phyloP scores from a whole-genome alignment of 495 filamentous ascomycete genomes.

The Cairneyella variabilis region DNA sequence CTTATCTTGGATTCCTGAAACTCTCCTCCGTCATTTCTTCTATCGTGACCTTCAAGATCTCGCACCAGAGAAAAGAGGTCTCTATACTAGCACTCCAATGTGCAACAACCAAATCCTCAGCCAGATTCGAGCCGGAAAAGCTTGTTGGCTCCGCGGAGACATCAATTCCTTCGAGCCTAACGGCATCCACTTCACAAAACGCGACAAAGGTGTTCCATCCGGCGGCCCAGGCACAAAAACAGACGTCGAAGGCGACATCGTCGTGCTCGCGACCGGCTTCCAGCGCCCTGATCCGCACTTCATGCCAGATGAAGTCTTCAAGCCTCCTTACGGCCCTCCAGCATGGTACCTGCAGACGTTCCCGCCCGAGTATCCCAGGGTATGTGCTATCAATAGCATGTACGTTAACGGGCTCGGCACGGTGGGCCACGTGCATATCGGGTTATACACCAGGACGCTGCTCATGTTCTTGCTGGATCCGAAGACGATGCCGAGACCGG shows the following conservation, averaged over 20 bases:
- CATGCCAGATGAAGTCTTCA: constrained; percentile 1
- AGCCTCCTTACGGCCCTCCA: background rate
- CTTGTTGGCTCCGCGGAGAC: background rate
- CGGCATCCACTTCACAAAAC: background rate
- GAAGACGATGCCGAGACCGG: background rate
- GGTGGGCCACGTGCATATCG: background rate
- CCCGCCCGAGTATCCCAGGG: background rate
- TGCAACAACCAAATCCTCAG: background rate
- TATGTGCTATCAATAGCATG: background rate
- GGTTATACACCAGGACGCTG: background rate
- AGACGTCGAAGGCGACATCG: background rate
- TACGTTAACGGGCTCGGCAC: background rate
- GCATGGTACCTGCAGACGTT: background rate
- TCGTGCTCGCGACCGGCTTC: background rate
- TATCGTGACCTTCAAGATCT: too few relatives aligned
- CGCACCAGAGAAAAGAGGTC: background rate
- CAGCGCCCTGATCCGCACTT: background rate
- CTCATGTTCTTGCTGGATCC: background rate
- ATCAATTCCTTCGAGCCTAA: background rate
- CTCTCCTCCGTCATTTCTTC: too few relatives aligned
- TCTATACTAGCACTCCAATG: background rate
- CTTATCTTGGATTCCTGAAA: too few relatives aligned
- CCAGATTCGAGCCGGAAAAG: background rate
- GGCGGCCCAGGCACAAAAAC: background rate
- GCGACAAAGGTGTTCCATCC: background rate